Evolutionary conservation across 768 basidiomycete species (phyloP).

Genomic region (Strobilomyces dryophilus): DNA sequence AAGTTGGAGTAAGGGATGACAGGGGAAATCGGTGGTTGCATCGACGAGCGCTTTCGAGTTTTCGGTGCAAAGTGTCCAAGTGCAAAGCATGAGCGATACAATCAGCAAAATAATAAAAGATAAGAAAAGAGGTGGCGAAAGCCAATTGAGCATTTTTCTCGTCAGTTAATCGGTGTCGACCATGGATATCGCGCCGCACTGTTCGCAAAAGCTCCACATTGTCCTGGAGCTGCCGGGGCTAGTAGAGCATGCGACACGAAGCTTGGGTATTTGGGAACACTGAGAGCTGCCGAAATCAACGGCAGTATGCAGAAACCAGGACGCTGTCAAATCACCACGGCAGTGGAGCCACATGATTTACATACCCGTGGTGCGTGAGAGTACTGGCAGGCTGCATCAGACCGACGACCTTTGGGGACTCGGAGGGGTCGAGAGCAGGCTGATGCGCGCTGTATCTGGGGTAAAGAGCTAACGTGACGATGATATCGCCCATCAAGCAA

Average conservation of each 20-base stretch:
- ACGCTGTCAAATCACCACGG: conserved; percentile 11
- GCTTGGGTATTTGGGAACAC: conserved; percentile 79
- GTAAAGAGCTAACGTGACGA: conserved; percentile 35
- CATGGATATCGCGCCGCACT: conserved; percentile 87
- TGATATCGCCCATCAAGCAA: conserved; percentile 1
- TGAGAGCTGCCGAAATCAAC: conserved; percentile 40
- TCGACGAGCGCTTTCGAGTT: conserved; percentile 23
- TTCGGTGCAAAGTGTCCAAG: conserved; percentile 21
- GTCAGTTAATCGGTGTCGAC: conserved; percentile 61
- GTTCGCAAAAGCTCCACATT: conserved; percentile 88
- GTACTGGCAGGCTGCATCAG: conserved; percentile 61
- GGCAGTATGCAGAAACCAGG: conserved; percentile 8
- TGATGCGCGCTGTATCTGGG: conserved; percentile 65
- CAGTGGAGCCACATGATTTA: conserved; percentile 6
- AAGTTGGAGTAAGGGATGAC: conserved; percentile 9
- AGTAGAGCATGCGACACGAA: conserved; percentile 73
- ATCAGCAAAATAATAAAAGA: conserved; percentile 32
- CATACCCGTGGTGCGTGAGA: conserved; percentile 73
- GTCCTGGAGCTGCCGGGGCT: conserved; percentile 62
- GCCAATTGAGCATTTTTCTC: conserved; percentile 3
- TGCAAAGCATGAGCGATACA: conserved; percentile 22
- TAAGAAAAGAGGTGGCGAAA: conserved; percentile 19
- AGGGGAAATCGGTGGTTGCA: conserved; percentile 17
- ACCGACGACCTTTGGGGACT: conserved; percentile 49
- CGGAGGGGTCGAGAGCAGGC: conserved; percentile 46